These are phyloP conservation scores for Carallia brachiata DNA, from an alignment of 345 rosid genomes.

Conservation along the genomic window DNA sequence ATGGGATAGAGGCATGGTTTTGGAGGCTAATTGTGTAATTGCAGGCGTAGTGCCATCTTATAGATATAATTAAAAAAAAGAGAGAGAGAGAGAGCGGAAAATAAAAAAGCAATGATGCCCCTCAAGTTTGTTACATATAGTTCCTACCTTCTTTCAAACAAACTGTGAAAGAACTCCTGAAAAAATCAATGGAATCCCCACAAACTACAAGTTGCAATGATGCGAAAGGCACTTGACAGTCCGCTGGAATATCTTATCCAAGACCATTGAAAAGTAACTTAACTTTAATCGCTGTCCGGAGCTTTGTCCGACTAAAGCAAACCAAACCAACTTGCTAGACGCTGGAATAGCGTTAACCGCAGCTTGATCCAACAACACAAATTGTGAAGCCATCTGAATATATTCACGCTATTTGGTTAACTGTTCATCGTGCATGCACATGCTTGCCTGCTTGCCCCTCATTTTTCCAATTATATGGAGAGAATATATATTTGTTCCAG, in stretches of 20 bases:
- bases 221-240: slow-evolving; percentile 13
- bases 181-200: slow-evolving; percentile 1
- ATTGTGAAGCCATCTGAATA: neutral
- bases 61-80: too few species aligned
- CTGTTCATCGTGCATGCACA: too few species aligned
- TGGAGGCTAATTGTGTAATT: too few species aligned
- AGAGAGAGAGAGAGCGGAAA: too few species aligned
- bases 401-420: neutral
- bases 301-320: slow-evolving; percentile 36
- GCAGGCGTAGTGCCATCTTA: too few species aligned
- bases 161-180: too few species aligned
- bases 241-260: slow-evolving; percentile 36
- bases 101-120: too few species aligned
- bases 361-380: slow-evolving; percentile 6
- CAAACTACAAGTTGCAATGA: slow-evolving; percentile 14
- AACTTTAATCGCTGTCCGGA: slow-evolving; percentile 16
- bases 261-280: slow-evolving; percentile 10
- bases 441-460: too few species aligned
- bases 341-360: slow-evolving; percentile 18
- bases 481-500: neutral
- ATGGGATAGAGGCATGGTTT: too few species aligned
- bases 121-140: too few species aligned
- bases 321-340: slow-evolving; percentile 24
- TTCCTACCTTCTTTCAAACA: too few species aligned
- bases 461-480: neutral